phyloP scores from a whole-genome alignment of 176 grass and related monocot species.

The Cenchrus purpureus region DNA sequence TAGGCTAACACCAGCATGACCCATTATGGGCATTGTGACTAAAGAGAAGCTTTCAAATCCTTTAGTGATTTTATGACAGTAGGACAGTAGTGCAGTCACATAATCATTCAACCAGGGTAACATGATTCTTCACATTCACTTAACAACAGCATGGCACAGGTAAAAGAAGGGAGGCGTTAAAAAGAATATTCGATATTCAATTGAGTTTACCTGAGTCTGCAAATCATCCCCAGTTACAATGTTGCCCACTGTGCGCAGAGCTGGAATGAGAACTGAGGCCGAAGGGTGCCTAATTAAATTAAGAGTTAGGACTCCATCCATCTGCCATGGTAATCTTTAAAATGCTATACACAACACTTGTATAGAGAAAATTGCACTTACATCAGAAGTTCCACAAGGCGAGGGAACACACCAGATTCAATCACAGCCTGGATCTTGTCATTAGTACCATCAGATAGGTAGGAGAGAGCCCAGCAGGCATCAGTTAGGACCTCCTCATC shows the following conservation, averaged over 20 bases:
- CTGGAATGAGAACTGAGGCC: slow-evolving; percentile 87
- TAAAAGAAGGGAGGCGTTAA: neutral
- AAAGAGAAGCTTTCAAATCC: neutral
- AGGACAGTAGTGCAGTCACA: neutral
- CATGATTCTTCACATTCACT: neutral
- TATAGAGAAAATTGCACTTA: slow-evolving; percentile 33
- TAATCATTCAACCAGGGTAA: neutral
- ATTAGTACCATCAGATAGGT: slow-evolving; percentile 93
- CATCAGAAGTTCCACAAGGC: slow-evolving; percentile 93
- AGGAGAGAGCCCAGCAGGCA: slow-evolving; percentile 94
- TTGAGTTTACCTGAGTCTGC: slow-evolving; percentile 80
- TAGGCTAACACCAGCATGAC: neutral
- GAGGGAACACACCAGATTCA: slow-evolving; percentile 81
- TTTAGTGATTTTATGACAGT: no score
- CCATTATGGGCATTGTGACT: neutral
- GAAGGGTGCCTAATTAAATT: slow-evolving; percentile 76
- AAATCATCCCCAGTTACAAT: slow-evolving; percentile 97
- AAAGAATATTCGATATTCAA: neutral
- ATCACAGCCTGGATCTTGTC: slow-evolving; percentile 97
- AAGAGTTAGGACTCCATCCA: slow-evolving; percentile 24
- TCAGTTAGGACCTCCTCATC: slow-evolving; percentile 97
- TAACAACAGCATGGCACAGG: neutral
- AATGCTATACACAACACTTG: neutral
- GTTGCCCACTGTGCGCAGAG: slow-evolving; percentile 89
- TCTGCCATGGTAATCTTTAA: neutral